phyloP scores from a whole-genome alignment of 140 eudicot species.

The Oenanthe javanica region DNA sequence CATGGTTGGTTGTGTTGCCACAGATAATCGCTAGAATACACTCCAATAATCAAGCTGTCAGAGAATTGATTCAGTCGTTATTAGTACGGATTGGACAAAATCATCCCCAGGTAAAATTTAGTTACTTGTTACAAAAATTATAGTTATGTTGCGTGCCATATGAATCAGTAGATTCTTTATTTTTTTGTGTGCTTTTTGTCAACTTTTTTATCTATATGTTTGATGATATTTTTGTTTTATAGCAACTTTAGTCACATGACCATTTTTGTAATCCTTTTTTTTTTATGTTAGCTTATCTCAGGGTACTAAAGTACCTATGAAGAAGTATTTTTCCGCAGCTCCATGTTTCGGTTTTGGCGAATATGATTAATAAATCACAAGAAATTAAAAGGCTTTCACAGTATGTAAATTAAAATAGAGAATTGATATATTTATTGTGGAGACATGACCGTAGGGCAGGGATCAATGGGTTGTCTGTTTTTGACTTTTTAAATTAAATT shows the following conservation, averaged over 20 bases:
- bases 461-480: neutral
- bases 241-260: neutral
- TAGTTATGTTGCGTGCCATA: neutral
- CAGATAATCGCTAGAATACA: constrained; percentile 98
- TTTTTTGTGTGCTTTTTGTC: neutral
- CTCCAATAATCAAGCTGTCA: constrained; percentile 86
- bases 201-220: neutral
- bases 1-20: constrained; percentile 99
- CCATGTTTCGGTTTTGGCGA: neutral
- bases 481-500: too few species aligned
- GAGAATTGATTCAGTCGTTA: constrained; percentile 87
- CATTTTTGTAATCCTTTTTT: neutral
- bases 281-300: neutral
- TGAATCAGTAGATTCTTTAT: neutral
- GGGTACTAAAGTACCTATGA: neutral
- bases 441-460: neutral
- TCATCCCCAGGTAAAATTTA: constrained; percentile 84
- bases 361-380: too few species aligned
- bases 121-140: constrained; percentile 1
- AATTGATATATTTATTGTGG: too few species aligned
- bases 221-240: neutral
- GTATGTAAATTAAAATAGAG: too few species aligned
- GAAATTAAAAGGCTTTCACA: neutral
- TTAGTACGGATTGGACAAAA: constrained; percentile 90
- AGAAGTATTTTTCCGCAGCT: neutral